A percentile compares a stretch with the other conserved stretches of the same genome.
These are phyloP conservation scores for Mimosa pudica DNA, from an alignment of 306 rosid species.

Conservation along the genomic window DNA sequence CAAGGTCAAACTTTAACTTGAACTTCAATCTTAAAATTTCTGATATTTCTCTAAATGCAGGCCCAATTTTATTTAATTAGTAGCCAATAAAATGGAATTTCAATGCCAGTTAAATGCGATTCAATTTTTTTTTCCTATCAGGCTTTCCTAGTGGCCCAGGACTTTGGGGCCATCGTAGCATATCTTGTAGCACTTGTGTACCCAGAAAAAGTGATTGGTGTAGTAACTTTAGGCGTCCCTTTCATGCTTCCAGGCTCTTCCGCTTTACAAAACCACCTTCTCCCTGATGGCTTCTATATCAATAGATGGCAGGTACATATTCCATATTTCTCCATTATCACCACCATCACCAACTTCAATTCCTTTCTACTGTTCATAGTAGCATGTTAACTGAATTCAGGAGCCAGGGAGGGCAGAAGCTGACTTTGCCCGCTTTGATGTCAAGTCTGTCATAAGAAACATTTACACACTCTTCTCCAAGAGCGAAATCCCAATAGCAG, in stretches of 20 bases:
- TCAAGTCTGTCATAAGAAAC: slow-evolving; percentile 53
- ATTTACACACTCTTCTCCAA: slow-evolving; percentile 57
- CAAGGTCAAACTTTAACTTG: neutral
- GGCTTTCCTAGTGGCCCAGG: slow-evolving; percentile 62
- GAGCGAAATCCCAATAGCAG: slow-evolving; percentile 59
- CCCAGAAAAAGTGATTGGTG: slow-evolving; percentile 52
- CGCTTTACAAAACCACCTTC: slow-evolving; percentile 41
- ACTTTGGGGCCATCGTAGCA: slow-evolving; percentile 54
- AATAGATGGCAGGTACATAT: slow-evolving; percentile 56
- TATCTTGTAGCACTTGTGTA: slow-evolving; percentile 44
- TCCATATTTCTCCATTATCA: neutral
- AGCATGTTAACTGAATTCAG: slow-evolving; percentile 21
- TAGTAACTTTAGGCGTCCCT: slow-evolving; percentile 58
- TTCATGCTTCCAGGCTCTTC: slow-evolving; percentile 52
- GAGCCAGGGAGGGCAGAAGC: slow-evolving; percentile 64
- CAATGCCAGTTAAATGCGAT: neutral
- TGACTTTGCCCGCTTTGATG: slow-evolving; percentile 62
- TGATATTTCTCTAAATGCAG: no score
- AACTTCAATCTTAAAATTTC: neutral
- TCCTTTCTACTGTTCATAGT: neutral
- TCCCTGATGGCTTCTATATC: slow-evolving; percentile 58
- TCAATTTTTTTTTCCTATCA: neutral
- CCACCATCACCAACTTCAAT: neutral
- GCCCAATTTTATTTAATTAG: no score
- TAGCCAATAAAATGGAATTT: neutral